Base-by-base conservation (phyloP, 148 eudicot genomes). In the Cornus controversa region DNA sequence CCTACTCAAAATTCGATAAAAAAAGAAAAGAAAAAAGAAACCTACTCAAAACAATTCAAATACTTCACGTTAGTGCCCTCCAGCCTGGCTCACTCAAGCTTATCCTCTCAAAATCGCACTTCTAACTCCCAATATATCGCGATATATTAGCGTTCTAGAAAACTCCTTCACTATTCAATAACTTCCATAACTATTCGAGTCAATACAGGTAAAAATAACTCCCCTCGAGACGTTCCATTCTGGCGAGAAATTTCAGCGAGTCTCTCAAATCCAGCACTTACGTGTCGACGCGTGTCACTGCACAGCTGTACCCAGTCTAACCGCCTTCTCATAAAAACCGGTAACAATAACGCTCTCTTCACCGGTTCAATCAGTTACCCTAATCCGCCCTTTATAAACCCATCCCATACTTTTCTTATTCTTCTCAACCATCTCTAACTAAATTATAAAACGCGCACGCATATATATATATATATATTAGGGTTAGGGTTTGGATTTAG, bases 311-410 rank as follows among this genome's bases (percentile, higher is more conserved):
- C 26, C 10, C 75, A 40, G 40, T 6, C 67, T 18, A 27, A 70
- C 78, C 67, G 76, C 76, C 58, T 31, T 70, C 77, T 70, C 13
- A 29, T 15, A 57, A 47, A 20, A 25, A 75, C 81, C 83, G 71
- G 78, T 84, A 70, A 69, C 76, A 76, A 31, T 5, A 31, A 80
- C 84, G 80, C 54, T 57, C 70, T 67, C 60, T 54, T 67, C 34
- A 84, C 78, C 77, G 75, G 78, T 54, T n/a, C 73, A 22, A 60
- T 71, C 84, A 18, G 83, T 84, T 77, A 84, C 83, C 83, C 78
- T 57, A 66, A 76, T 11, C 62, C 15, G 8, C 67, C 74, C 77
- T 77, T 25, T 81, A 73, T 82, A 77, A 70, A 70, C 71, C 74
- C 60, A n/a, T n/a, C n/a, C n/a, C n/a, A n/a, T n/a, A n/a, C n/a